Percentiles rank a stretch among this genome's conserved stretches.
Conservation (phyloP, 306 rosid genomes). For the Corylus americana region DNA sequence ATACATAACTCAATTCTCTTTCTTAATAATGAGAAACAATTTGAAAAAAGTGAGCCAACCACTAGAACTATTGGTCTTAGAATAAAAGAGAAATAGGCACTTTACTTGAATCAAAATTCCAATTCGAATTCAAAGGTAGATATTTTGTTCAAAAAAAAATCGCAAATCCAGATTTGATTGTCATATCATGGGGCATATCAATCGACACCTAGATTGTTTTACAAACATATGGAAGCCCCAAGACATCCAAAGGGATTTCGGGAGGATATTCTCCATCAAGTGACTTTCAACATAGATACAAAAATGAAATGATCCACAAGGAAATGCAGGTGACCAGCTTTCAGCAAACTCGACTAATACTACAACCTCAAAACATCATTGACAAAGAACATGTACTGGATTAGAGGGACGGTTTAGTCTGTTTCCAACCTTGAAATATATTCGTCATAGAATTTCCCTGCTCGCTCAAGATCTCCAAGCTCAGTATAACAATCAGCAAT, state of each 20-base stretch:
- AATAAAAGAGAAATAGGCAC: neutral
- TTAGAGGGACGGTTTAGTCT: constrained; percentile 41
- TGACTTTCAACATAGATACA: neutral
- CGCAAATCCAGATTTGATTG: no score
- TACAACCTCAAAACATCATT: neutral
- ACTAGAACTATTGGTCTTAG: neutral
- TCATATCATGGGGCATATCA: neutral
- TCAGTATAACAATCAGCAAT: constrained; percentile 98
- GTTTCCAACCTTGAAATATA: constrained; percentile 80
- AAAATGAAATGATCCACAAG: constrained; percentile 31
- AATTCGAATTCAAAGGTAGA: no score
- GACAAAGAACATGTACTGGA: constrained; percentile 6
- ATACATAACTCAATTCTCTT: neutral
- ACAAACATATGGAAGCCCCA: neutral
- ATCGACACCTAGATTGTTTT: neutral
- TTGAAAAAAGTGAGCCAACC: neutral
- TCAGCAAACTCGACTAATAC: constrained; percentile 18
- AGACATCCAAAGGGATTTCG: neutral
- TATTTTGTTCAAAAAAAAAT: no score
- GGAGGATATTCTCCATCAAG: neutral
- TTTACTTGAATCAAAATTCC: neutral
- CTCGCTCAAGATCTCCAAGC: constrained; percentile 93
- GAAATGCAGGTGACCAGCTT: constrained; percentile 9
- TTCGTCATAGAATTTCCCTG: constrained; percentile 72
- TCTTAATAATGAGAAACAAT: constrained; percentile 15